A percentile compares a stretch with the other conserved stretches of the same genome.
phyloP scores from a whole-genome alignment of 2,329 filamentous ascomycete species.

The Sordariomycetes sp. region DNA sequence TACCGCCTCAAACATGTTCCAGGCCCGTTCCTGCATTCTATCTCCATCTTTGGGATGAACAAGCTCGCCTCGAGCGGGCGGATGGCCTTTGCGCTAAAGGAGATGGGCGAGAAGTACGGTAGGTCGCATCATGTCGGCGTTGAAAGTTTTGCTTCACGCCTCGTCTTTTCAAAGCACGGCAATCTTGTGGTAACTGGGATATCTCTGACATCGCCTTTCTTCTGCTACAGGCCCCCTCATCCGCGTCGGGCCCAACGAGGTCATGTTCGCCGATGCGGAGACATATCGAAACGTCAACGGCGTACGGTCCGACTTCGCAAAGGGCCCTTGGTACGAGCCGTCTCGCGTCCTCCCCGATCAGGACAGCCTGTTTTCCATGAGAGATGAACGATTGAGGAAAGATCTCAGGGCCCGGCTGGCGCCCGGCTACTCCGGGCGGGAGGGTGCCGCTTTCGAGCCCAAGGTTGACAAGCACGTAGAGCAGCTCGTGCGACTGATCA shows the following conservation, averaged over 20 bases:
- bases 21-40: constrained; percentile 18
- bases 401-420: constrained; percentile 35
- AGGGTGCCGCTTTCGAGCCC: constrained; percentile 35
- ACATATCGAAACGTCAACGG: constrained; percentile 31
- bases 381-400: constrained; percentile 34
- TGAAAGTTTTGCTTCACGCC: background rate
- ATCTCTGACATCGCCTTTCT: background rate
- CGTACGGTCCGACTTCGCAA: constrained; percentile 29
- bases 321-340: constrained; percentile 23
- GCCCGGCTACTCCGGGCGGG: constrained; percentile 39
- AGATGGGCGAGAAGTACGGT: background rate
- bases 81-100: background rate
- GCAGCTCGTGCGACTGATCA: constrained; percentile 35
- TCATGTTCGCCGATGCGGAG: constrained; percentile 36
- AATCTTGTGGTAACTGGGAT: background rate
- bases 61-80: background rate
- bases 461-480: constrained; percentile 34
- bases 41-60: constrained; percentile 14
- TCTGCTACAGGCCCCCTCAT: constrained; percentile 20
- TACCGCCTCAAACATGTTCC: constrained; percentile 21
- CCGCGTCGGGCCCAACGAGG: constrained; percentile 29
- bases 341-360: constrained; percentile 11
- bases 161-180: constrained; percentile 9
- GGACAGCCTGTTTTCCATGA: constrained; percentile 31
- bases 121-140: too few species aligned